phyloP scores from a whole-genome alignment of 768 basidiomycete species.

The Hygrophorus pudorinus region DNA sequence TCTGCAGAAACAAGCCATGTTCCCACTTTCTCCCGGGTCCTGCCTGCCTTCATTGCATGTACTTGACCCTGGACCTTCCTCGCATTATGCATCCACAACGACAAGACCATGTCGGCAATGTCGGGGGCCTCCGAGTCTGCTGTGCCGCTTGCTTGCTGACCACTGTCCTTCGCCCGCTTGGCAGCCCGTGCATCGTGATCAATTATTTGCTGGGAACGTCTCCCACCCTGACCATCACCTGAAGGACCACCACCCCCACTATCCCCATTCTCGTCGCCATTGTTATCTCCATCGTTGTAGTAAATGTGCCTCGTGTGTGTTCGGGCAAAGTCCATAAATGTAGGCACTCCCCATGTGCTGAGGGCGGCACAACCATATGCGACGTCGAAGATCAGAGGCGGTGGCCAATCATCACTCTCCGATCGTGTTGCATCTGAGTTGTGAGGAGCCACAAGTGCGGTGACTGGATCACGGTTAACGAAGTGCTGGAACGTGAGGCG shows the following conservation, averaged over 20 bases:
- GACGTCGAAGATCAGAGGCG: slow-evolving; percentile 11
- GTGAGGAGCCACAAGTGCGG: slow-evolving; percentile 7
- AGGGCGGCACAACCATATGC: slow-evolving; percentile 13
- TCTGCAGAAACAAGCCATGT: slow-evolving; percentile 11
- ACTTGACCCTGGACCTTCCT: slow-evolving; percentile 11
- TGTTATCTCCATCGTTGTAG: slow-evolving; percentile 6
- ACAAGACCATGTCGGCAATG: slow-evolving; percentile 11
- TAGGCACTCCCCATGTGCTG: slow-evolving; percentile 13
- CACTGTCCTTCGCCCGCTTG: slow-evolving; percentile 5
- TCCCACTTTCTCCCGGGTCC: slow-evolving; percentile 12
- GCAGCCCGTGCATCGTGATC: slow-evolving; percentile 9
- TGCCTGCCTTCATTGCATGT: slow-evolving; percentile 10
- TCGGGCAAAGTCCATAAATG: slow-evolving; percentile 9
- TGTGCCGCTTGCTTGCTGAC: slow-evolving; percentile 6
- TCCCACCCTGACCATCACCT: slow-evolving; percentile 3
- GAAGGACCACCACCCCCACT: slow-evolving; percentile 1
- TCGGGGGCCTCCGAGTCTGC: too few species aligned
- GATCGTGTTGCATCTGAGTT: slow-evolving; percentile 11
- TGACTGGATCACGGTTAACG: slow-evolving; percentile 2
- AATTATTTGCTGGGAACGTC: slow-evolving; percentile 7
- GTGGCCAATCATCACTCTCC: slow-evolving; percentile 9
- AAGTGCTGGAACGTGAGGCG: slow-evolving; percentile 10
- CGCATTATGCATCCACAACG: slow-evolving; percentile 12
- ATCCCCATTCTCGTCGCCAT: background rate
- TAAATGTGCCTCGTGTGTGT: slow-evolving; percentile 10